Evolutionary conservation across 176 grass and related monocot genomes (phyloP).

Genomic region (Ananas comosus): DNA sequence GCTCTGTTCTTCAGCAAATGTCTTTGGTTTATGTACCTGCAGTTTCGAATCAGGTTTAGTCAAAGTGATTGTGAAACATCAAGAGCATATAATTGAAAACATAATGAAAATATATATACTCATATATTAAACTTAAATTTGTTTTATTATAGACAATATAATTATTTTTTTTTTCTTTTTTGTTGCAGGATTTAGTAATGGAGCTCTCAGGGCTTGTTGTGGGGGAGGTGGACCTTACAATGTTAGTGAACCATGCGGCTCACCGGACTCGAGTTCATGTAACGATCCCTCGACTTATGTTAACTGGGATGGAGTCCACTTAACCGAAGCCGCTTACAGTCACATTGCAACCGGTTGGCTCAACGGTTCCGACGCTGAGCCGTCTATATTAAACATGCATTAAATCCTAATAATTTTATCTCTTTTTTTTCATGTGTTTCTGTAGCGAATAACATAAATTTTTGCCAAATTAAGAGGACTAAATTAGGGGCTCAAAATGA

Average conservation of each 20-base stretch:
- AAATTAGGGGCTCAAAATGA: too few species aligned
- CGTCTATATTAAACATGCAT: constrained; percentile 27
- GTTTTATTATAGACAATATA: background rate
- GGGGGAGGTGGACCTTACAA: constrained; percentile 66
- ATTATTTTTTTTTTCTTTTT: background rate
- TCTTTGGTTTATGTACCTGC: too few species aligned
- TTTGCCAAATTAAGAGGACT: background rate
- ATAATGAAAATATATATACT: too few species aligned
- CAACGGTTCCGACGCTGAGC: constrained; percentile 60
- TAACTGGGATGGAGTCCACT: constrained; percentile 89
- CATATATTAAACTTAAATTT: too few species aligned
- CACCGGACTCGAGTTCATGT: constrained; percentile 40
- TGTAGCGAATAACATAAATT: background rate
- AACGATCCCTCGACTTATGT: constrained; percentile 44
- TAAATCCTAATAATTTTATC: background rate
- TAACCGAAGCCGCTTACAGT: constrained; percentile 68
- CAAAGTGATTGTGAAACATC: too few species aligned
- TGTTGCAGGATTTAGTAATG: constrained; percentile 50
- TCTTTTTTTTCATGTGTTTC: background rate
- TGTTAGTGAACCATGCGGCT: constrained; percentile 43
- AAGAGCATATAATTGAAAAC: too few species aligned
- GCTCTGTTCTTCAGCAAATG: background rate
- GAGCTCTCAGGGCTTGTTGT: constrained; percentile 52
- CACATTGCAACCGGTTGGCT: constrained; percentile 72
- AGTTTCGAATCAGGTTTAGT: too few species aligned